Evolutionary conservation across 2,329 filamentous ascomycete species (phyloP), one percentile per base, ranked within the genome.

Genomic region (Ceratocystis colombiana): DNA sequence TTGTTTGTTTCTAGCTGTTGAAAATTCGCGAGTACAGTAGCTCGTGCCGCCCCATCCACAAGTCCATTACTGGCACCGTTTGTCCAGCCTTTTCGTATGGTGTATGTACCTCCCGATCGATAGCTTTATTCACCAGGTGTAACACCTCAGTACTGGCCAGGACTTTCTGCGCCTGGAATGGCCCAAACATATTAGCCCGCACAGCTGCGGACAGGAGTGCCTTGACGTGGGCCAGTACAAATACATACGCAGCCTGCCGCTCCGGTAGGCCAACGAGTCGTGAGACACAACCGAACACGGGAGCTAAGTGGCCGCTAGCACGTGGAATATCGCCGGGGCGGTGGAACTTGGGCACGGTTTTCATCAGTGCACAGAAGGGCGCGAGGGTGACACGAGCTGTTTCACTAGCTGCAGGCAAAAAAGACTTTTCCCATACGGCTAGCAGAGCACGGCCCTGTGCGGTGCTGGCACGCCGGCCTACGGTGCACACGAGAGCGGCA

Each of bases 1-100:
- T 7, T 48, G 1, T 68, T 28, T 1, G 28, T 37, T 6, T 59
- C 76, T 72, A 93, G 71, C 88, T 92, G 75, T 94, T 94, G 73
- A 94, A 94, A 65, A 94, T 93, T 71, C 89, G 84, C 67, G 88
- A 92, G 74, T 94, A 94, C 69, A 94, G 74, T 73, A 90, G 78
- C 79, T 94, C 89, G 74, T 94, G 89, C 72, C 89, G 81, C 2
- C 89, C 89, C 72, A 91, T 80, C 89, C 89, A 94, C 41, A 94
- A 74, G 77, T 94, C 89, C 82, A 93, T 85, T 1, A 86, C 82
- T 0, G 89, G 89, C 69, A 90, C 85, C 66, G 79, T 85, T 77
- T 93, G 88, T 4, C 87, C 88, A 2, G 89, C 88, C 69, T 86
- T 82, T 67, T 88, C 85, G 0, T 87, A 77, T 1, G 71, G 73